These are phyloP conservation scores for Petunia secreta DNA, from an alignment of 257 asterid genomes.

Conservation along the genomic window DNA sequence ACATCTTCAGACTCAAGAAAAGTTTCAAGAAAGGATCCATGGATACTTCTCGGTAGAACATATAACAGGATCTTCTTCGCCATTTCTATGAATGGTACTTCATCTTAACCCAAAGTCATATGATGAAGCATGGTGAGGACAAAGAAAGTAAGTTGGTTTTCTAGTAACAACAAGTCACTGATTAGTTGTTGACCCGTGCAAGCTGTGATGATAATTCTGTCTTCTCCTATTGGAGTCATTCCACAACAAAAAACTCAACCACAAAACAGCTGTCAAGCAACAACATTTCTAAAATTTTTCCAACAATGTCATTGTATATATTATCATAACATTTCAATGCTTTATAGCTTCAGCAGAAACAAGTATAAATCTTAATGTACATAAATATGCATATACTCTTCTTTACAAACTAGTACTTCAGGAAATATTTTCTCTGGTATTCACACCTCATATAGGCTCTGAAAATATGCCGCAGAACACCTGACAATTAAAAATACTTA, in stretches of 20 bases:
- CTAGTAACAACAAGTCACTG: slow-evolving; percentile 31
- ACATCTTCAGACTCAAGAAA: not conserved
- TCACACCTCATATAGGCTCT: too few species aligned
- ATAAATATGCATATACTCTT: too few species aligned
- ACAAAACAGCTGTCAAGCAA: slow-evolving; percentile 32
- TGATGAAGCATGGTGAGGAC: slow-evolving; percentile 4
- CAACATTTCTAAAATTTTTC: slow-evolving; percentile 17
- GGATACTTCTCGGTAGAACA: slow-evolving; percentile 3
- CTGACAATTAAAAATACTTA: too few species aligned
- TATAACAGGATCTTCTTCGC: not conserved
- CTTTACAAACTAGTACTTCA: too few species aligned
- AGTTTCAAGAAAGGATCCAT: not conserved
- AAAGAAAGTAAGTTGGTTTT: slow-evolving; percentile 8
- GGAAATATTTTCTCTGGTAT: too few species aligned
- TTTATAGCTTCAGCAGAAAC: too few species aligned
- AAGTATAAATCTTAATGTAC: too few species aligned
- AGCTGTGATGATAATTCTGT: not conserved
- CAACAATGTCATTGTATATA: not conserved
- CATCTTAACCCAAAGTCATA: not conserved
- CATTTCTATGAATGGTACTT: not conserved
- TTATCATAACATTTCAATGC: slow-evolving; percentile 21
- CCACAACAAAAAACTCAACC: slow-evolving; percentile 24
- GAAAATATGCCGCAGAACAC: too few species aligned
- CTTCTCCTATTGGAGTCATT: not conserved
- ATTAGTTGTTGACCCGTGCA: slow-evolving; percentile 19